phyloP scores from a whole-genome alignment of 768 basidiomycete species.

The Leccinum subtestaceum region DNA sequence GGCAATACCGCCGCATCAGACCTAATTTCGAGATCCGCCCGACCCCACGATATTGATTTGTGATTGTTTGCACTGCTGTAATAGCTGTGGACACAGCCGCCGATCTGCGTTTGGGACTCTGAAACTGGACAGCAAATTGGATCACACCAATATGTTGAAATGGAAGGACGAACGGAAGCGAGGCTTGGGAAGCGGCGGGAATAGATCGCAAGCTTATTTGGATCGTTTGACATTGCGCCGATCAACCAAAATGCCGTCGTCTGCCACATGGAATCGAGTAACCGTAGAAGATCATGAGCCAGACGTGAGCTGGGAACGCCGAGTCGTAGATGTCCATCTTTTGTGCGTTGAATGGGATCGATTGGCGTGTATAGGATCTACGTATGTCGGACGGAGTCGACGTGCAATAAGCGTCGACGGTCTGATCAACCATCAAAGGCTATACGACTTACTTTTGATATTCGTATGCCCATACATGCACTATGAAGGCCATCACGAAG shows the following conservation, averaged over 20 bases:
- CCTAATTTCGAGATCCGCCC: too few relatives aligned
- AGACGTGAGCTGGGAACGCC: constrained; percentile 35
- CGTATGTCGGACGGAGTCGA: background rate
- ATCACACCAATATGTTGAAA: too few relatives aligned
- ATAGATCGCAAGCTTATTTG: constrained; percentile 72
- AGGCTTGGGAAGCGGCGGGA: constrained; percentile 19
- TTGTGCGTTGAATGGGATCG: constrained; percentile 36
- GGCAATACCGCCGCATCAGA: too few relatives aligned
- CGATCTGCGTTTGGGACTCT: too few relatives aligned
- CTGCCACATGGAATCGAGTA: constrained; percentile 82
- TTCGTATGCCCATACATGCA: constrained; percentile 73
- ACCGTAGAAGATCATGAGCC: constrained; percentile 67
- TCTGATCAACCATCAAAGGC: background rate
- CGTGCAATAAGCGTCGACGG: background rate
- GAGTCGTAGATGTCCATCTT: constrained; percentile 53
- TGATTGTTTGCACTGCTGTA: too few relatives aligned
- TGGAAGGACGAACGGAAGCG: too few relatives aligned
- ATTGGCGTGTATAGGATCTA: constrained; percentile 57
- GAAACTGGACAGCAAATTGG: too few relatives aligned
- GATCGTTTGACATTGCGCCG: constrained; percentile 81
- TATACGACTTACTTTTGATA: constrained; percentile 56
- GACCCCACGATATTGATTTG: too few relatives aligned
- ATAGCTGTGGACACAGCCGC: too few relatives aligned
- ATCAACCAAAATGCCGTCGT: constrained; percentile 76
- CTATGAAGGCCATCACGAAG: constrained; percentile 57